A percentile compares a stretch with the other conserved stretches of the same genome.
These are phyloP conservation scores for Nakaseomyces nivariensis DNA, from an alignment of 1,139 yeast species.

Conservation along the genomic window DNA sequence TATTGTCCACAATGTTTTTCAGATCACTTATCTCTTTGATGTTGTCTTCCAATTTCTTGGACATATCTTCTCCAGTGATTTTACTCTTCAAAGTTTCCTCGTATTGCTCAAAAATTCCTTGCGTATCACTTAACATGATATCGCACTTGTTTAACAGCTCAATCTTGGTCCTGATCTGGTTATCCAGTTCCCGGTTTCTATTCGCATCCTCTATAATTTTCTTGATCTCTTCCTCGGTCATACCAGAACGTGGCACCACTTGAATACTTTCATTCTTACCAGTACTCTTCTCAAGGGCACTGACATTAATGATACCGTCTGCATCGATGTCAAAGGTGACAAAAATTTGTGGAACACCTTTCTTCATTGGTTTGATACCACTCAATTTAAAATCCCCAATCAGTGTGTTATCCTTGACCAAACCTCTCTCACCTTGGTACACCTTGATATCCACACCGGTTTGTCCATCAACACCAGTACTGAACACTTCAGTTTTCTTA, in stretches of 20 bases:
- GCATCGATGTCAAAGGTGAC: slow-evolving; percentile 73
- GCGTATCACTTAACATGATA: slow-evolving; percentile 47
- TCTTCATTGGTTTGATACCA: slow-evolving; percentile 63
- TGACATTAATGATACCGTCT: slow-evolving; percentile 70
- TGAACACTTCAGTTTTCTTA: slow-evolving; percentile 58
- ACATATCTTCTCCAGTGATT: slow-evolving; percentile 30
- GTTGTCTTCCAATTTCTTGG: slow-evolving; percentile 17
- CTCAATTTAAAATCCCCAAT: slow-evolving; percentile 63
- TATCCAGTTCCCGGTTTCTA: slow-evolving; percentile 23
- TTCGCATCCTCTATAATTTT: slow-evolving; percentile 43
- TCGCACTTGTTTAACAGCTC: slow-evolving; percentile 39
- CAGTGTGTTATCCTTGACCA: slow-evolving; percentile 61
- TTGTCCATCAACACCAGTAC: slow-evolving; percentile 82
- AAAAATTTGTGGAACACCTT: slow-evolving; percentile 66
- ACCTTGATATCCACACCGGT: slow-evolving; percentile 71
- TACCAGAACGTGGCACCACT: slow-evolving; percentile 59
- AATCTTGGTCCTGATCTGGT: slow-evolving; percentile 28
- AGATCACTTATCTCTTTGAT: slow-evolving; percentile 32
- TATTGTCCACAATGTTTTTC: slow-evolving; percentile 34
- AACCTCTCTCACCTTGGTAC: slow-evolving; percentile 68
- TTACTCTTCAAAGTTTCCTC: slow-evolving; percentile 32
- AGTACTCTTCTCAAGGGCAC: slow-evolving; percentile 58
- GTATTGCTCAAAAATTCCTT: slow-evolving; percentile 40
- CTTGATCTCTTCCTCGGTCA: slow-evolving; percentile 54
- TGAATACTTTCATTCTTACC: slow-evolving; percentile 49